Evolutionary conservation across 768 basidiomycete genomes (phyloP), one percentile per base, ranked within the genome.

Genomic region (Royoungia palumana): DNA sequence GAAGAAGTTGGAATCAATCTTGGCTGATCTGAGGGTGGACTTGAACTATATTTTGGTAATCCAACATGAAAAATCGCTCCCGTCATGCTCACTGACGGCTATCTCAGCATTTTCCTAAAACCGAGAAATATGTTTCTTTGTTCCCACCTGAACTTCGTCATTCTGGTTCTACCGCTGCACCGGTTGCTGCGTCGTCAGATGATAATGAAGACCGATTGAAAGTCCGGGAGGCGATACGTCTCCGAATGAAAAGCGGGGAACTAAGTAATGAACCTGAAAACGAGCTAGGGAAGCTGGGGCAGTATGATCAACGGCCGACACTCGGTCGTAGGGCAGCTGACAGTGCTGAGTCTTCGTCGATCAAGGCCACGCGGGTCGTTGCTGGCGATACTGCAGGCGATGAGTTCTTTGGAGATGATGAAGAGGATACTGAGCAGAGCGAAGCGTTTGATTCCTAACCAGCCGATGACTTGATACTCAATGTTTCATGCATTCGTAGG

Each of bases 111-210:
- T 93, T 87, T 65, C 90, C 90, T 6, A 92, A 88, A 66, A 73
- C 78, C 11, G 80, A 84, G 61, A 94, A 91, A 72, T 96, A 97
- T 64, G 81, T 96, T 25, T 89, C 93, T 2, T 76, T 97, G 22
- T 94, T 93, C 65, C 91, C 94, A 6, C 80, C 86, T 0, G 82
- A 83, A 59, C 68, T 74, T 8, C 75, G 58, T 14, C 22, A 44
- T 21, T 22, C 56, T n/a, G 50, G 57, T 25, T 49, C 46, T 34
- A n/a, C 53, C 1, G 21, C 36, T 25, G 40, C 47, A 22, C 47
- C 54, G 0, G 44, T 62, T 25, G 25, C 42, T 22, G 36, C 50
- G 9, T 50, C 42, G 2, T 40, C 21, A 13, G 64, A 53, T 20
- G 59, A 67, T 37, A 80, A 81, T 6, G 75, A 81, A 47, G 64